Percentiles rank a stretch among this genome's conserved stretches.
Evolutionary conservation across 371 early-diverging fungal genomes (phyloP).

Genomic region (Mucor sp.): DNA sequence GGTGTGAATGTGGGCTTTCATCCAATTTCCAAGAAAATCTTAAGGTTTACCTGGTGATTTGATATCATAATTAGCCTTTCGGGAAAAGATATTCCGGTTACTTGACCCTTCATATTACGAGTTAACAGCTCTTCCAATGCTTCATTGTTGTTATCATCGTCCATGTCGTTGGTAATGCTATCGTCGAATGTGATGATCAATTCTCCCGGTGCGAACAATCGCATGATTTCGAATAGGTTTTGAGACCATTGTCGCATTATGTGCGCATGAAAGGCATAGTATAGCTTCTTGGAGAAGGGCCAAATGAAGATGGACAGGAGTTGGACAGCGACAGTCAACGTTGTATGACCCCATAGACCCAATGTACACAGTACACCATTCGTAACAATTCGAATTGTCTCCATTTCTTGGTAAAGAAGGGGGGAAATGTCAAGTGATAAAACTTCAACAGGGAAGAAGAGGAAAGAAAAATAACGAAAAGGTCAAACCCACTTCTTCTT

Average conservation of each 20-base stretch:
- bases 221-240: slow-evolving; percentile 59
- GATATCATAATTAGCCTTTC: slow-evolving; percentile 62
- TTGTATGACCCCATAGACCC: slow-evolving; percentile 17
- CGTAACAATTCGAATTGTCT: slow-evolving; percentile 1
- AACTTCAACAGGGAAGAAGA: not conserved
- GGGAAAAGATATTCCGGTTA: slow-evolving; percentile 47
- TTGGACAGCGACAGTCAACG: slow-evolving; percentile 21
- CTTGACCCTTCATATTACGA: slow-evolving; percentile 32
- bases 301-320: slow-evolving; percentile 30
- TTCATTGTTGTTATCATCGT: slow-evolving; percentile 16
- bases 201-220: slow-evolving; percentile 64
- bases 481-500: not conserved
- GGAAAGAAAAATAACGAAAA: not conserved
- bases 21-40: not conserved
- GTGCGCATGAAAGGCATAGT: slow-evolving; percentile 44
- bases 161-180: slow-evolving; percentile 47
- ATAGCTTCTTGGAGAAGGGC: slow-evolving; percentile 41
- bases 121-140: slow-evolving; percentile 27
- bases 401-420: slow-evolving; percentile 3
- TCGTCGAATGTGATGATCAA: slow-evolving; percentile 63
- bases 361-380: slow-evolving; percentile 18
- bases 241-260: slow-evolving; percentile 69
- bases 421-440: not conserved
- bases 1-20: not conserved
- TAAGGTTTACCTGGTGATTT: slow-evolving; percentile 71